Base-by-base conservation (phyloP, 1,139 yeast species). In the Meyerozyma carpophila region DNA sequence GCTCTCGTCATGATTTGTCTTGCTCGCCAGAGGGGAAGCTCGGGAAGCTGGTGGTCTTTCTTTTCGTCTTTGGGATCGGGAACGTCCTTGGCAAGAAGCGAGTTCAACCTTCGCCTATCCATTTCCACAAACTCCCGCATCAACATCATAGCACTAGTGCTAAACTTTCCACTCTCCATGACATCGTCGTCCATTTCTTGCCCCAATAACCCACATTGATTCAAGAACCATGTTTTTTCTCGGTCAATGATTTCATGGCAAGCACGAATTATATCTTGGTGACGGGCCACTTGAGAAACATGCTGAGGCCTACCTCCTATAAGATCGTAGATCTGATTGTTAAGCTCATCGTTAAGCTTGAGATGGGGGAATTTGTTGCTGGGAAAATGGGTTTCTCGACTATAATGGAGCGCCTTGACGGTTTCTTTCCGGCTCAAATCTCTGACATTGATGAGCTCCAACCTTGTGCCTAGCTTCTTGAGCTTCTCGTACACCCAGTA, bases 241-340 rank as follows among this genome's bases (percentile, higher is more conserved):
- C 85, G 69, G 56, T 86, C 94, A 47, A 87, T 85, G 31, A 87
- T 71, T 51, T 73, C 75, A 52, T 84, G 85, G 49, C 88, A 82
- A 0, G 91, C 90, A 31, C 66, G 64, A 36, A 83, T 56, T 54
- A 84, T 72, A 56, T 86, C 82, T 8, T 59, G 56, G 46, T 83
- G 86, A 26, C 84, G 71, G 0, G 93, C 84, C 8, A 85, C 94
- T 44, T 83, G 84, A 2, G 86, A 78, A 7, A 87, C 66, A 58
- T 86, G 94, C 59, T 87, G 95, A 0, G 95, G 91, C 40, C 95
- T 71, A 1, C 95, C 95, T 4, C 95, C 95, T 43, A 87, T 80
- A 37, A 86, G 65, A 50, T 82, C 81, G 60, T 84, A 87, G 4
- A 86, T 75, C 37, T 75, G 66, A 44, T 77, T 68, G 21, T 89